Base-by-base conservation (phyloP, 2,329 filamentous ascomycete genomes). In the Seiridium cupressi region DNA sequence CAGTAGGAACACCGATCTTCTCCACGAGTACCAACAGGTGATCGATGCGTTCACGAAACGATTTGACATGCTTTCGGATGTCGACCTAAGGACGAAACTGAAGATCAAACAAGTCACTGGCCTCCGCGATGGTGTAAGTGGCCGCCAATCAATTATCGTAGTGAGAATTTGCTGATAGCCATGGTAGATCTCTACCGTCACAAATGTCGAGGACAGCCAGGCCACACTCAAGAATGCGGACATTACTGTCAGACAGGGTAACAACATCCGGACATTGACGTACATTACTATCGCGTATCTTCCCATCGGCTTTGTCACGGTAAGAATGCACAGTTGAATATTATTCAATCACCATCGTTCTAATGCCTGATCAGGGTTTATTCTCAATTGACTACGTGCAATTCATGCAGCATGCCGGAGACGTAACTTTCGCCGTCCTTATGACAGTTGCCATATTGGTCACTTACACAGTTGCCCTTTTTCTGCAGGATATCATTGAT, bases 51-150 rank as follows among this genome's bases (percentile, higher is more conserved):
- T 53, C 49, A 53, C 49, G n/a, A 53, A 35, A 36, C 49, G 49
- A 31, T 53, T 32, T n/a, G 49, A 53, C n/a, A 53, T 53, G n/a
- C 49, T 53, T 32, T 32, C 49, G 10, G 49, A 53, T 35, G 49
- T 53, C 32, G 49, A 53, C 31, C n/a, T 53, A 31, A 53, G 49
- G n/a, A 53, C 49, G n/a, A 53, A 53, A 53, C n/a, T 53, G 8
- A 53, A 53, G 31, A 53, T 53, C n/a, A 53, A 53, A 53, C 49
- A 53, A 35, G 49, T 53, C 26, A 53, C 31, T 7, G 31, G 49
- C n/a, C 49, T 53, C n/a, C 49, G 49, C 10, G 49, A 53, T 35
- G 49, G 49, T 11, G 49, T 53, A 32, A 32, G 49, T 31, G 8
- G 7, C 46, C 46, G n/a, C 8, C 46, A 18, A 18, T 44, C 47